phyloP scores from a whole-genome alignment of 306 rosid species.

The Cicer chorassanicum region DNA sequence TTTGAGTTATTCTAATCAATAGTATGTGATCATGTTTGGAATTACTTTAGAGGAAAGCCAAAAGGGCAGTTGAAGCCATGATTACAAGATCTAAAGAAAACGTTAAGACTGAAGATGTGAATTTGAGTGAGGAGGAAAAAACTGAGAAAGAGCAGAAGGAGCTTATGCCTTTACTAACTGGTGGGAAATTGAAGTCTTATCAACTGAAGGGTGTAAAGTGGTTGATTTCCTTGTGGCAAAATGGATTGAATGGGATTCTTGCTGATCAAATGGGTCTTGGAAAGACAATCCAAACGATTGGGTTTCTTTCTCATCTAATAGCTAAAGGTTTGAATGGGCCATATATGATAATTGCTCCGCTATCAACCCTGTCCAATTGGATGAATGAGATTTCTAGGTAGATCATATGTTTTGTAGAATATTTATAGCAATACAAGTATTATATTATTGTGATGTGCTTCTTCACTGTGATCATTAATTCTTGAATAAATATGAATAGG shows the following conservation, averaged over 20 bases:
- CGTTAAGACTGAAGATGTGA: conserved; percentile 58
- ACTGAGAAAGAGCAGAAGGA: conserved; percentile 79
- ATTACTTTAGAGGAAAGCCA: conserved; percentile 71
- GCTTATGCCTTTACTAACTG: conserved; percentile 83
- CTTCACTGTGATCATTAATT: conserved; percentile 13
- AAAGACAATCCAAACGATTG: conserved; percentile 96
- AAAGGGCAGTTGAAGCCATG: conserved; percentile 94
- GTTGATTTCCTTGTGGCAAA: conserved; percentile 99
- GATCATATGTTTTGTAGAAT: conserved; percentile 44
- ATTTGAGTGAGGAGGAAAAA: conserved; percentile 73
- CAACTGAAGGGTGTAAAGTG: conserved; percentile 95
- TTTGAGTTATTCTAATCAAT: conserved; percentile 26
- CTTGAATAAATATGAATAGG: conserved; percentile 50
- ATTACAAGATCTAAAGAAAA: conserved; percentile 84
- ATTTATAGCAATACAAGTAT: conserved; percentile 12
- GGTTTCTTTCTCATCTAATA: conserved; percentile 87
- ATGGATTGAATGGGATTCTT: conserved; percentile 96
- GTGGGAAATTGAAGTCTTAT: conserved; percentile 85
- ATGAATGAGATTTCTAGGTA: conserved; percentile 83
- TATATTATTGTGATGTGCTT: conserved; percentile 19
- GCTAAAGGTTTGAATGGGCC: conserved; percentile 91
- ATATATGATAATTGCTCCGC: conserved; percentile 86
- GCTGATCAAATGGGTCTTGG: conserved; percentile 99
- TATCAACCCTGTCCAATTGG: conserved; percentile 97
- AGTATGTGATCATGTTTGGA: conserved; percentile 9